Evolutionary conservation across 805 yeast species (phyloP).

Genomic region (Yamadazyma takamatsuzukensis): DNA sequence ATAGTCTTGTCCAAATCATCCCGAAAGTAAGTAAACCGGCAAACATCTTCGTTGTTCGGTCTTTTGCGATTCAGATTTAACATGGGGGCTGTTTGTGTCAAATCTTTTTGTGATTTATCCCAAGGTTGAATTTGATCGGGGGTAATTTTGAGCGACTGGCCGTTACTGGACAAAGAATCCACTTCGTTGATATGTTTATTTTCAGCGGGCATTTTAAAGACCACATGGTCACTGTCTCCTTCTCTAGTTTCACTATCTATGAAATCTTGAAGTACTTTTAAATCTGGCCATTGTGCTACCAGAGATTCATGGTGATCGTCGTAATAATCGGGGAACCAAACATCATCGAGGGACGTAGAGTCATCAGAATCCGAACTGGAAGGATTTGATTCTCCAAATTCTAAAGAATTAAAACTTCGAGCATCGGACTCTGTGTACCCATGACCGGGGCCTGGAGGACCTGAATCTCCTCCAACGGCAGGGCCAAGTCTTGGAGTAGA

Average conservation of each 20-base stretch:
- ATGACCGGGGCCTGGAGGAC: conserved; percentile 2
- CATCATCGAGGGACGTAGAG: conserved; percentile 78
- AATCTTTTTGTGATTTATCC: conserved; percentile 39
- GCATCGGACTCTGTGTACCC: conserved; percentile 11
- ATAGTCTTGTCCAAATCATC: conserved; percentile 87
- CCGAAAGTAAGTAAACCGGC: conserved; percentile 87
- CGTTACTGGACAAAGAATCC: conserved; percentile 36
- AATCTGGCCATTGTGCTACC: conserved; percentile 73
- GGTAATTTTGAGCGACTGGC: conserved; percentile 48
- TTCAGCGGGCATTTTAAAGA: conserved; percentile 15
- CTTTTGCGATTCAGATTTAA: conserved; percentile 15
- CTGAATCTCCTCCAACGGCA: conserved; percentile 3
- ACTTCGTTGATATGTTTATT: conserved; percentile 34
- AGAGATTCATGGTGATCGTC: conserved; percentile 21
- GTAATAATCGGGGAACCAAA: conserved; percentile 80
- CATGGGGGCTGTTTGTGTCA: conserved; percentile 23
- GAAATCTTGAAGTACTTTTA: conserved; percentile 69
- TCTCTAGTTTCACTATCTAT: conserved; percentile 54
- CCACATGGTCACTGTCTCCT: conserved; percentile 9
- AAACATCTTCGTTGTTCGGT: conserved; percentile 18
- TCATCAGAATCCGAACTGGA: conserved; percentile 57
- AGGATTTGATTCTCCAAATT: conserved; percentile 58
- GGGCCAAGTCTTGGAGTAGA: not conserved
- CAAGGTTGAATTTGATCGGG: conserved; percentile 78
- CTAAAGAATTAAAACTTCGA: conserved; percentile 25